Evolutionary conservation across 768 basidiomycete genomes (phyloP).

Genomic region (Pleurotus cornucopiae): DNA sequence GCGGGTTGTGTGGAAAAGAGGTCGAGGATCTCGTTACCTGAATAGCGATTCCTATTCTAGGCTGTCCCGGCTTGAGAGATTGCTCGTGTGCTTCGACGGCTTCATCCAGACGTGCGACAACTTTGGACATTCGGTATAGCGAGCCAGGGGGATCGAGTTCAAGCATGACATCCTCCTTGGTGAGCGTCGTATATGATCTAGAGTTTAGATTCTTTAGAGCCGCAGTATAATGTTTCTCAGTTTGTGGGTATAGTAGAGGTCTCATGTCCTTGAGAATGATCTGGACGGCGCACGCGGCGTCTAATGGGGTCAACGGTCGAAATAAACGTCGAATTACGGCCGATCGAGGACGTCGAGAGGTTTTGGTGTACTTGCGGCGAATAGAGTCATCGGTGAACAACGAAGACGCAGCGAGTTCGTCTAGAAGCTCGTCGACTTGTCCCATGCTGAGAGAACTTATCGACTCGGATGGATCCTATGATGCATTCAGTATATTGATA

Average conservation of each 20-base stretch:
- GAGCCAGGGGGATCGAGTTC: conserved; percentile 62
- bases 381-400: conserved; percentile 53
- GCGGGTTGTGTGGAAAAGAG: not conserved
- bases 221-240: conserved; percentile 41
- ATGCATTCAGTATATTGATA: not conserved
- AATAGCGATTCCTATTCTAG: conserved; percentile 56
- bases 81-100: conserved; percentile 43
- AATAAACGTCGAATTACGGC: conserved; percentile 55
- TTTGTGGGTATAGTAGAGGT: conserved; percentile 71
- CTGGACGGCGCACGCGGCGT: conserved; percentile 72
- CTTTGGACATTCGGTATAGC: conserved; percentile 50
- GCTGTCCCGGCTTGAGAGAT: conserved; percentile 26
- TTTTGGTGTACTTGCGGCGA: conserved; percentile 24
- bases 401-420: conserved; percentile 70
- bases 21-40: conserved; percentile 35
- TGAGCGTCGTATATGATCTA: conserved; percentile 50
- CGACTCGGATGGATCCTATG: conserved; percentile 24
- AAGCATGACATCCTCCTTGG: conserved; percentile 61
- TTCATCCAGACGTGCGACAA: conserved; percentile 54
- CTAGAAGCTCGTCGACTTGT: conserved; percentile 63
- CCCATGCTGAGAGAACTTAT: conserved; percentile 35
- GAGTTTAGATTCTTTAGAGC: conserved; percentile 56
- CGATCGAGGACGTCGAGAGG: conserved; percentile 24
- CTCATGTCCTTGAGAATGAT: conserved; percentile 86
- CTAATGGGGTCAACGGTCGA: conserved; percentile 51